Evolutionary conservation across 2,329 filamentous ascomycete species (phyloP), one percentile per base, ranked within the genome.

Genomic region (Knufia fluminis): DNA sequence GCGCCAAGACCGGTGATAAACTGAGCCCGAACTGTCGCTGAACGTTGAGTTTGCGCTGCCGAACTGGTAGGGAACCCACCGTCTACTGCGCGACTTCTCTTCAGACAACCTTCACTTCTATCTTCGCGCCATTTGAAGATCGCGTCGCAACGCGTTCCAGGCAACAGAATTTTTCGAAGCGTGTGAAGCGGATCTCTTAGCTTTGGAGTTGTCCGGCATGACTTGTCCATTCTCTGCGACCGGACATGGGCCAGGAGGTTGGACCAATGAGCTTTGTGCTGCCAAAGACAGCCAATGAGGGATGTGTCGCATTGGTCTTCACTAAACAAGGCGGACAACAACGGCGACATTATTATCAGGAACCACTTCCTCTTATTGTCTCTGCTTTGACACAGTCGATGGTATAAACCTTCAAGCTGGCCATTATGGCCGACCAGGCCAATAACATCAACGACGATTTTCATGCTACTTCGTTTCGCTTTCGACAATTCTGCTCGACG

Each of bases 401-500:
- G 45, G 26, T 32, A 26, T 50, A 36, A 16, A 44, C 12, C 3
- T 31, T 33, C 4, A 28, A 24, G 2, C 12, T 31, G 45, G 45
- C 45, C 33, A 39, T 28, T 17, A 48, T 48, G 45, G 45, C 35
- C 45, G 45, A 48, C 7, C 14, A 39, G 24, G 22, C 42, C 26
- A 19, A 40, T 35, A 33, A 40, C 3, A 48, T 19, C 33, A 31
- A 26, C 9, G 16, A 28, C 6, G 26, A 28, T 12, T 28, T 55
- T 38, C 56, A 58, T 39, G 24, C 49, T 20, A 55, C 54, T 22
- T 53, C 56, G 40, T 24, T 28, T 31, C 50, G 56, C 38, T 58
- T 52, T 50, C 48, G 46, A 44, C 36, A 54, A 45, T 58, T 58
- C 42, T 56, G 54, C 46, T 24, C 50, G 23, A 51, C 49, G 46